phyloP scores from a whole-genome alignment of 2,329 filamentous ascomycete species.

The Sporothrix euskadiensis region DNA sequence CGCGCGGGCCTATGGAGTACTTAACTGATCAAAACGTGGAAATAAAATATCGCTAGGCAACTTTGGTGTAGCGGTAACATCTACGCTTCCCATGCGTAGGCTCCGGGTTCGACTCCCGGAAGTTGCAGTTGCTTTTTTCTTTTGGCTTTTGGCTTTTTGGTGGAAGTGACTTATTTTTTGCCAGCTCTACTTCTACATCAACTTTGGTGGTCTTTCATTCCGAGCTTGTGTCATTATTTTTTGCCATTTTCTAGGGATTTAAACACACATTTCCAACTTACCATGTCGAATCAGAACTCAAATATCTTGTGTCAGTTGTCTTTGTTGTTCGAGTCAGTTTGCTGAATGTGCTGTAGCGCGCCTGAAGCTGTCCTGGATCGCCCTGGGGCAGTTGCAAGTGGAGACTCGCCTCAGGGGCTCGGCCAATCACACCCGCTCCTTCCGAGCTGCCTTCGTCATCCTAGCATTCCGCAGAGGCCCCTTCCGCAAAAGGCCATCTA shows the following conservation, averaged over 20 bases:
- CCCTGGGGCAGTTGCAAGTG: not conserved
- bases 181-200: not conserved
- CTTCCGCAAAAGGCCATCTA: slow-evolving; percentile 9
- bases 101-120: slow-evolving; percentile 39
- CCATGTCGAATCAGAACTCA: too few relatives aligned
- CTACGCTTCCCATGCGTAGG: slow-evolving; percentile 38
- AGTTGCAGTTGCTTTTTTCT: slow-evolving; percentile 33
- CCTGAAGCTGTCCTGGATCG: not conserved
- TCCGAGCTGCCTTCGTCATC: slow-evolving; percentile 21
- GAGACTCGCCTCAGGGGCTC: not conserved
- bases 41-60: slow-evolving; percentile 25
- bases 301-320: too few relatives aligned
- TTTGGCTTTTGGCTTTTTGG: not conserved
- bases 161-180: not conserved
- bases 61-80: slow-evolving; percentile 39
- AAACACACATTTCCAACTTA: too few relatives aligned
- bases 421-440: not conserved
- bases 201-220: too few relatives aligned
- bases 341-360: not conserved
- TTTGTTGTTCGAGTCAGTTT: not conserved
- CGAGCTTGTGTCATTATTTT: too few relatives aligned
- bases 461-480: not conserved
- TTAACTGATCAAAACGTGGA: not conserved
- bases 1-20: not conserved
- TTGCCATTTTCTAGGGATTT: too few relatives aligned